Conservation (phyloP, 164 flowering plant species). For the Tetracentron sinense region DNA sequence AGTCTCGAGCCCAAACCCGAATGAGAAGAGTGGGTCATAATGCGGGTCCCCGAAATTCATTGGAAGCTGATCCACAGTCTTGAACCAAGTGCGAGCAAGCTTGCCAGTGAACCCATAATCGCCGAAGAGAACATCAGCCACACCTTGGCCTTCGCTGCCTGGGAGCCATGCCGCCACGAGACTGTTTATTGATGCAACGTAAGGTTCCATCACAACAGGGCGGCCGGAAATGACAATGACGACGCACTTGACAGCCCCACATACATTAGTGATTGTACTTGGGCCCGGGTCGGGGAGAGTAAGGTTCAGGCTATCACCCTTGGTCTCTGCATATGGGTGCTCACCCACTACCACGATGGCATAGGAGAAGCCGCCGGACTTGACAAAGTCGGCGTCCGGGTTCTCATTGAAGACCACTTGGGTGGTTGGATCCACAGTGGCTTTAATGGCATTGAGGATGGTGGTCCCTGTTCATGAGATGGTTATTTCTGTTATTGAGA, state of each 20-base stretch:
- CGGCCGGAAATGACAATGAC: conserved; percentile 19
- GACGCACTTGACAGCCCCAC: conserved; percentile 19
- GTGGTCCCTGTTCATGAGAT: conserved; percentile 17
- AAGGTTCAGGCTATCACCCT: conserved; percentile 18
- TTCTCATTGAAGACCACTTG: conserved; percentile 18
- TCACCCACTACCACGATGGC: conserved; percentile 28
- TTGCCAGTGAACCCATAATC: conserved; percentile 28
- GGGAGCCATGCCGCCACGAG: conserved; percentile 30
- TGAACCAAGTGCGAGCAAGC: conserved; percentile 13
- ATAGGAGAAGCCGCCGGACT: conserved; percentile 17
- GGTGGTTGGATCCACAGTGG: conserved; percentile 18
- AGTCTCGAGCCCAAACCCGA: conserved; percentile 2
- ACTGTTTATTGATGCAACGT: conserved; percentile 13
- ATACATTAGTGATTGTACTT: conserved; percentile 15
- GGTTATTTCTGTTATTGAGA: background rate
- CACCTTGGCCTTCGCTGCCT: conserved; percentile 25
- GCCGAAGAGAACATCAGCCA: conserved; percentile 25
- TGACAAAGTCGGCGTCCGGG: conserved; percentile 14
- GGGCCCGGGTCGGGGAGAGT: conserved; percentile 18
- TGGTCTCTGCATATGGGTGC: conserved; percentile 21
- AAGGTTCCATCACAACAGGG: conserved; percentile 23
- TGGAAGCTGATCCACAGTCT: conserved; percentile 8
- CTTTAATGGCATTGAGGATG: conserved; percentile 15
- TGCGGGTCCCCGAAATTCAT: background rate
- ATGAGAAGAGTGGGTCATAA: conserved; percentile 4